Evolutionary conservation across 2,329 filamentous ascomycete genomes (phyloP).

Genomic region (Penicillium corylophilum): DNA sequence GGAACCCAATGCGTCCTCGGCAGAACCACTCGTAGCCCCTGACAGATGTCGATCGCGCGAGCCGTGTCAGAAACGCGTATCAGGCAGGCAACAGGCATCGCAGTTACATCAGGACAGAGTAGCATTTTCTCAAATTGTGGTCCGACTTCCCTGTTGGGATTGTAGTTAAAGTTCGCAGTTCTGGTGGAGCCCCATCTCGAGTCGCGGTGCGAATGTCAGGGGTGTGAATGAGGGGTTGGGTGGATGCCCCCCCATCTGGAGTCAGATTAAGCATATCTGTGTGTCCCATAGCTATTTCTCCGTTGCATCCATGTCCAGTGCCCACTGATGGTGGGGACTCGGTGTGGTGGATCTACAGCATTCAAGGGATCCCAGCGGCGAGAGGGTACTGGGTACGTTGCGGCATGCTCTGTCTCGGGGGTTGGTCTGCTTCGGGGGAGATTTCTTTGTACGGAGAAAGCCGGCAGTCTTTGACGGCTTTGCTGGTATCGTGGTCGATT

Average conservation of each 20-base stretch:
- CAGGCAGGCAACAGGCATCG: not conserved
- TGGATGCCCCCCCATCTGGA: slow-evolving; percentile 17
- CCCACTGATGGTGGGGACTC: slow-evolving; percentile 23
- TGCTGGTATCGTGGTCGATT: not conserved
- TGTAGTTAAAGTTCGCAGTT: not conserved
- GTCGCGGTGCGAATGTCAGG: slow-evolving; percentile 1
- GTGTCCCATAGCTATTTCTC: slow-evolving; percentile 24
- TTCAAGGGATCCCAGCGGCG: slow-evolving; percentile 18
- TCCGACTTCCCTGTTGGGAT: no score
- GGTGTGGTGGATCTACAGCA: slow-evolving; percentile 25
- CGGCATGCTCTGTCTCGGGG: not conserved
- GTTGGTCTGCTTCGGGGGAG: not conserved
- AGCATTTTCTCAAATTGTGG: not conserved
- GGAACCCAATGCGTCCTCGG: slow-evolving; percentile 7
- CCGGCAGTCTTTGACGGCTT: not conserved
- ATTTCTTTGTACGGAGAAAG: not conserved
- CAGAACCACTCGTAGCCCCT: slow-evolving; percentile 16
- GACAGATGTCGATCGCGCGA: slow-evolving; percentile 18
- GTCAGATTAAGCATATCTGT: slow-evolving; percentile 31
- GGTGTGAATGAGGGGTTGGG: not conserved
- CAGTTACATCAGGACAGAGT: not conserved
- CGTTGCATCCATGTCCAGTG: slow-evolving; percentile 29
- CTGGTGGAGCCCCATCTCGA: not conserved
- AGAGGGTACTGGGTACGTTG: not conserved
- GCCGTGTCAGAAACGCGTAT: not conserved